A percentile compares a stretch with the other conserved stretches of the same genome.
Evolutionary conservation across 1,284 basidiomycete species (phyloP).

Genomic region (Phellinidium pouzarii): DNA sequence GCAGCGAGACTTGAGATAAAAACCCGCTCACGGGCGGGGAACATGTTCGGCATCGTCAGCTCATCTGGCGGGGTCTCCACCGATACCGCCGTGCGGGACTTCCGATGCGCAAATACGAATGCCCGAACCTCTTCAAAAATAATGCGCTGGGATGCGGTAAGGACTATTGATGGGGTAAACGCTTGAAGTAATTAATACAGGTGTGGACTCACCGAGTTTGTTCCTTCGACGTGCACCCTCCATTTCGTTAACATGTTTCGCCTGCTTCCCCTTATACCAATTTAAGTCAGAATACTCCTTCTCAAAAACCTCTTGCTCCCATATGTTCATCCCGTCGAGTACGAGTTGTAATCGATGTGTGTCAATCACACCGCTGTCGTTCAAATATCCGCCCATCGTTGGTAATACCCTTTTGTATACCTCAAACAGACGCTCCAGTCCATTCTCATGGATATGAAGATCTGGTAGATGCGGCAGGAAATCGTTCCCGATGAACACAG

Average conservation of each 20-base stretch:
- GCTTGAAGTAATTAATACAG: too few relatives aligned
- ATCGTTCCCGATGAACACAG: slow-evolving; percentile 96
- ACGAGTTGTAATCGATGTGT: slow-evolving; percentile 79
- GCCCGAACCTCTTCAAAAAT: slow-evolving; percentile 72
- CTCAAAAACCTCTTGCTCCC: slow-evolving; percentile 88
- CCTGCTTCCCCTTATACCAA: slow-evolving; percentile 88
- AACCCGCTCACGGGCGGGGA: slow-evolving; percentile 69
- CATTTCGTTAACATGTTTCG: slow-evolving; percentile 58
- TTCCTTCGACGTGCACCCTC: slow-evolving; percentile 44
- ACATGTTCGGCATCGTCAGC: slow-evolving; percentile 67
- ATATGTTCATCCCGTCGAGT: slow-evolving; percentile 80
- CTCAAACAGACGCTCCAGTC: slow-evolving; percentile 85
- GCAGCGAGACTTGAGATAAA: slow-evolving; percentile 74
- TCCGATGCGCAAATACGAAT: slow-evolving; percentile 49
- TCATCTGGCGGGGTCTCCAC: slow-evolving; percentile 33
- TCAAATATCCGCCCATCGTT: slow-evolving; percentile 77
- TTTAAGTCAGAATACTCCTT: slow-evolving; percentile 83
- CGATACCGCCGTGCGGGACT: slow-evolving; percentile 35
- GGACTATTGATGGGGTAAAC: slow-evolving; percentile 36
- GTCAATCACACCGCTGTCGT: slow-evolving; percentile 84
- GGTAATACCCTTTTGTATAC: slow-evolving; percentile 94
- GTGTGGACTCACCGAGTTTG: slow-evolving; percentile 40
- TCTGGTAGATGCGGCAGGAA: slow-evolving; percentile 96
- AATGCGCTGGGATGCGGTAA: slow-evolving; percentile 66
- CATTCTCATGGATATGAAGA: slow-evolving; percentile 96